Base-by-base conservation (phyloP, 2,329 filamentous ascomycete species). In the Xylariaceae sp. region DNA sequence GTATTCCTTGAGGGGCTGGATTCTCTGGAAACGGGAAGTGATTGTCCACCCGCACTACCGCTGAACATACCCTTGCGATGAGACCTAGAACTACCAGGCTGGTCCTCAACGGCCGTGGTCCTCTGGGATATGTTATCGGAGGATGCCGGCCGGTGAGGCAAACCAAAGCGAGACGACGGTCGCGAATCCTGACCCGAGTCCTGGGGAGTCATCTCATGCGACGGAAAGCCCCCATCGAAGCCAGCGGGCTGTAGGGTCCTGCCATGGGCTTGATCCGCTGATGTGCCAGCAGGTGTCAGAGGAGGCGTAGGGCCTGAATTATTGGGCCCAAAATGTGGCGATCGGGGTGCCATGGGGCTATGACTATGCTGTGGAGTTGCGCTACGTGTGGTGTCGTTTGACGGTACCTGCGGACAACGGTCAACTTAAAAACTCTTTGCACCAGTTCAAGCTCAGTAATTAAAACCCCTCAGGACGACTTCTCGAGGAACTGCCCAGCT, bases 201-300 rank as follows among this genome's bases (percentile, higher is more conserved):
- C 65, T 90, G 86, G 6, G 87, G 87, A 2, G 87, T 90, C 64
- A 89, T 85, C 50, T 84, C 79, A 18, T 74, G 72, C 10, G 67
- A 64, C 35, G 65, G 59, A 41, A 67, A 67, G 10, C 48, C 55
- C 27, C 59, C 61, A 48, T 69, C 67, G 21, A 66, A 61, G 41
- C 55, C 55, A 50, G 51, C 8, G 45, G 44, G 47, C 48, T 56
- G 54, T 45, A 56, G n/a, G 42, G 45, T 35, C 47, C 59, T 30
- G 59, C 56, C 18, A 65, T 64, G 30, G 46, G 64, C 57, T 36
- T 78, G 76, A 33, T 69, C 67, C 29, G 73, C 73, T 16, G 75
- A 75, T 36, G 91, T 93, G 45, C 86, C 92, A 49, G 91, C 86
- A 15, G 93, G 93, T 10, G 92, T 97, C 46, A 97, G 81, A 35